Conservation (phyloP, 345 rosid species). For the Lagerstroemia speciosa region DNA sequence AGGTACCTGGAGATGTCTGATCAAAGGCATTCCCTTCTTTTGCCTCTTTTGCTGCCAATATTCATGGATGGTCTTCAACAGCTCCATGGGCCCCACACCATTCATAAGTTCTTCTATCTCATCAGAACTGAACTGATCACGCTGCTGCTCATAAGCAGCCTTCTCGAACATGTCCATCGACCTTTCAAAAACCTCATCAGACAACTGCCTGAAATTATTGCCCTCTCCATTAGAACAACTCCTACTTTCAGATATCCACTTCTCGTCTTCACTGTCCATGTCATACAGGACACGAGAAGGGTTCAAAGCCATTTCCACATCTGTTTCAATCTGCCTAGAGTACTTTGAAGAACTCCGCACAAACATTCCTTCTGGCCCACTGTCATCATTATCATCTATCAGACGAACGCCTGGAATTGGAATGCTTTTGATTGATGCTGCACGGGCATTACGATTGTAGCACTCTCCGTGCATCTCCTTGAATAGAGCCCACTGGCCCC, state of each 20-base stretch:
- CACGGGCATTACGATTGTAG: slow-evolving; percentile 65
- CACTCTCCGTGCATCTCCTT: slow-evolving; percentile 99
- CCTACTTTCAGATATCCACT: slow-evolving; percentile 38
- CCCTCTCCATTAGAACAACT: slow-evolving; percentile 34
- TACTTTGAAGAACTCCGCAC: slow-evolving; percentile 48
- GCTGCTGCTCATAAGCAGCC: slow-evolving; percentile 59
- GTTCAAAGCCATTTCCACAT: slow-evolving; percentile 88
- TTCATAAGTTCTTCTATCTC: slow-evolving; percentile 60
- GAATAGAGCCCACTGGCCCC: slow-evolving; percentile 88
- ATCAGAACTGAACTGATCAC: slow-evolving; percentile 53
- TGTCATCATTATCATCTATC: slow-evolving; percentile 58
- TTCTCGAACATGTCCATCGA: slow-evolving; percentile 80
- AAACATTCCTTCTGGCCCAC: slow-evolving; percentile 36
- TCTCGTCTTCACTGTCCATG: slow-evolving; percentile 96
- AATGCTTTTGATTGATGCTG: slow-evolving; percentile 75
- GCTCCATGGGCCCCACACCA: slow-evolving; percentile 47
- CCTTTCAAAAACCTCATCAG: slow-evolving; percentile 68
- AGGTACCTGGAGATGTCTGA: slow-evolving; percentile 89
- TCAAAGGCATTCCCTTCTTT: slow-evolving; percentile 73
- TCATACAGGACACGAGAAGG: slow-evolving; percentile 72
- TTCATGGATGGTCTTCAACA: slow-evolving; percentile 41
- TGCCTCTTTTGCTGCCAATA: slow-evolving; percentile 79
- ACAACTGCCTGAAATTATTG: slow-evolving; percentile 28
- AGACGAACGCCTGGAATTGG: slow-evolving; percentile 90
- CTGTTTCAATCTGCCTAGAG: slow-evolving; percentile 71